phyloP scores from a whole-genome alignment of 140 eudicot genomes.

The Erigeron philadelphicus region DNA sequence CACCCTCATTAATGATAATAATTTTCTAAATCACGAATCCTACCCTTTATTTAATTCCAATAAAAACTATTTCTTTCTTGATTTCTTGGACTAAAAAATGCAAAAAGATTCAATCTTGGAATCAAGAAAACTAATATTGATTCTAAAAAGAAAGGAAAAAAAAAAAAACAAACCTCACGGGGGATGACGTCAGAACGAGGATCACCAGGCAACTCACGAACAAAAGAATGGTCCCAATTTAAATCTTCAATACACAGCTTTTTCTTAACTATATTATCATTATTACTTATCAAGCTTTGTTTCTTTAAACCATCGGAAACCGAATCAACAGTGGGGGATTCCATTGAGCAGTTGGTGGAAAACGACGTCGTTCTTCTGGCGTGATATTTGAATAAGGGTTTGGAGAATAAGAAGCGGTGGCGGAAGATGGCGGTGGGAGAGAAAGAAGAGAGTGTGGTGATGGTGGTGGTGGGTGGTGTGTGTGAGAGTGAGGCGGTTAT shows the following conservation, averaged over 20 bases:
- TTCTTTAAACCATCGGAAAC: slow-evolving; percentile 52
- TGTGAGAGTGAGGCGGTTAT: slow-evolving; percentile 46
- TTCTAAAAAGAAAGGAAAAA: not conserved
- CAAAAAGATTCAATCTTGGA: too few relatives aligned
- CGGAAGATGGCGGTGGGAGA: slow-evolving; percentile 35
- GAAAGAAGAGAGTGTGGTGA: slow-evolving; percentile 38
- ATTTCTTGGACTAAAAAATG: too few relatives aligned
- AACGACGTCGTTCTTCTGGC: slow-evolving; percentile 9
- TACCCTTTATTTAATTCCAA: too few relatives aligned
- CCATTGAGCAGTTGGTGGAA: slow-evolving; percentile 35
- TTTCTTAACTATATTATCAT: not conserved
- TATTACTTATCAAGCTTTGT: slow-evolving; percentile 36
- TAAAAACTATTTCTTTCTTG: too few relatives aligned
- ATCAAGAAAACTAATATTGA: too few relatives aligned
- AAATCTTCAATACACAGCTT: slow-evolving; percentile 67
- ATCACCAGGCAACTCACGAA: slow-evolving; percentile 90
- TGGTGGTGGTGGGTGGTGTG: slow-evolving; percentile 32
- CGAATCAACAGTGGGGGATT: slow-evolving; percentile 43
- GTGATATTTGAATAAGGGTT: slow-evolving; percentile 14
- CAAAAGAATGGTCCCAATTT: slow-evolving; percentile 84
- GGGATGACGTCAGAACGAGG: slow-evolving; percentile 64
- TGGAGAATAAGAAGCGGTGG: slow-evolving; percentile 22
- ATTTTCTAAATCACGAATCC: too few relatives aligned
- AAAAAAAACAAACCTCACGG: slow-evolving; percentile 60
- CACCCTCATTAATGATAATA: not conserved